Conservation (phyloP, 306 rosid species). For the Casuarina equisetifolia region DNA sequence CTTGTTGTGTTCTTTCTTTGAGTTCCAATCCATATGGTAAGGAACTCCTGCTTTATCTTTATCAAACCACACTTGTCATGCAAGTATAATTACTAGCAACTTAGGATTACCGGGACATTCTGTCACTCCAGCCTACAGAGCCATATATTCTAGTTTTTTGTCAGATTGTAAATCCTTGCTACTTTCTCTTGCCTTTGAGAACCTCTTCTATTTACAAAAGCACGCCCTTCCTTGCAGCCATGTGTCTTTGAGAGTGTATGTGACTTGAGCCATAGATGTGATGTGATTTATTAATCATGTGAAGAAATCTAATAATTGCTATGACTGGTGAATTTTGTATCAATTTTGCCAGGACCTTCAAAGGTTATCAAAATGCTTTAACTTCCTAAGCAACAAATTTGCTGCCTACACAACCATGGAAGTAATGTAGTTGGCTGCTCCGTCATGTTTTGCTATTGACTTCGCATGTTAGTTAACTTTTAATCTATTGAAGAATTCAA, state of each 20-base stretch:
- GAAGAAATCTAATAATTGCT: background rate
- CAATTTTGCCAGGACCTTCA: too few relatives aligned
- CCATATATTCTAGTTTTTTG: background rate
- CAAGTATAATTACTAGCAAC: background rate
- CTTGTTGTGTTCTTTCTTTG: background rate
- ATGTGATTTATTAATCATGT: background rate
- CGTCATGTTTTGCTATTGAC: background rate
- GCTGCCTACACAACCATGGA: background rate
- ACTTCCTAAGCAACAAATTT: background rate
- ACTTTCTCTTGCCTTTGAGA: background rate
- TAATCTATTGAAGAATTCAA: background rate
- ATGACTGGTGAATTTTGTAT: background rate
- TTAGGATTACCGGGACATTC: background rate
- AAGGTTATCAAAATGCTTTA: too few relatives aligned
- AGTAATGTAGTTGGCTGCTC: background rate
- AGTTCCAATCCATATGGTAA: conserved; percentile 9
- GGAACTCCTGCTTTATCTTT: conserved; percentile 4
- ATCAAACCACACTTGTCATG: conserved; percentile 7
- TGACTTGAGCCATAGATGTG: background rate
- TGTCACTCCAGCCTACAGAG: background rate
- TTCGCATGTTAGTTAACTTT: background rate
- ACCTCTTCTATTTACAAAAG: background rate
- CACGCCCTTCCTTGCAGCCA: background rate
- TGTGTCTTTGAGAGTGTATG: too few relatives aligned
- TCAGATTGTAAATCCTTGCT: background rate